A percentile compares a stretch with the other conserved stretches of the same genome.
Conservation (phyloP, 2,329 filamentous ascomycete genomes). For the Cordyceps cateniannulata region DNA sequence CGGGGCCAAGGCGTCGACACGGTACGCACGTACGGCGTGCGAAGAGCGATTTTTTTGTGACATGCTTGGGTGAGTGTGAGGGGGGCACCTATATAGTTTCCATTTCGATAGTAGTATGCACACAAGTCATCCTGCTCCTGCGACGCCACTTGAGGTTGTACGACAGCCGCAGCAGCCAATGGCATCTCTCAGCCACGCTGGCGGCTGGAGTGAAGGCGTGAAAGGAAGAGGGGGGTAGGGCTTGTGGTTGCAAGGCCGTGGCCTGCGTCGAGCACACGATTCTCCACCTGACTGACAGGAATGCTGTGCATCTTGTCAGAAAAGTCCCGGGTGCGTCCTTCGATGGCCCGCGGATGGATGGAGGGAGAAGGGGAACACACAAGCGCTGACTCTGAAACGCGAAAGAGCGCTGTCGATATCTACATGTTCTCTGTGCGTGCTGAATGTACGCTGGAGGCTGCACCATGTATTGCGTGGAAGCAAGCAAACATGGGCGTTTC, state of each 20-base stretch:
- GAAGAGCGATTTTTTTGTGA: constrained; percentile 12
- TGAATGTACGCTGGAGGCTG: no score
- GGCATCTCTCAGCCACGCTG: not conserved
- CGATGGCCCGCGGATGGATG: constrained; percentile 5
- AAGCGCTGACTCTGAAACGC: constrained; percentile 6
- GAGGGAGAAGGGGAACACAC: constrained; percentile 1
- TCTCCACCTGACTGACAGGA: constrained; percentile 10
- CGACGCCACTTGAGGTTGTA: constrained; percentile 10
- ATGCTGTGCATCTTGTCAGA: constrained; percentile 12
- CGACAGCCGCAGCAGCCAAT: constrained; percentile 10
- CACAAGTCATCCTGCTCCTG: constrained; percentile 7
- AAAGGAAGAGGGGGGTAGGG: not conserved
- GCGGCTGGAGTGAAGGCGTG: constrained; percentile 4
- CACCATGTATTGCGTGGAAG: no score
- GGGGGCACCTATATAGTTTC: constrained; percentile 10
- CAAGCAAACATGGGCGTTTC: no score
- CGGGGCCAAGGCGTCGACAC: constrained; percentile 5
- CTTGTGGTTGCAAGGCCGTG: not conserved
- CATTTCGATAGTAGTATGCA: constrained; percentile 12
- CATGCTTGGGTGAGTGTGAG: constrained; percentile 3
- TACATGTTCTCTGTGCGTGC: not conserved
- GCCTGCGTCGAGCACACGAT: constrained; percentile 6
- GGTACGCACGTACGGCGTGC: not conserved
- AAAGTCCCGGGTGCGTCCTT: constrained; percentile 11
- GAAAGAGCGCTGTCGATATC: not conserved